Base-by-base conservation (phyloP, 1,139 yeast species). In the Pichia sp. region DNA sequence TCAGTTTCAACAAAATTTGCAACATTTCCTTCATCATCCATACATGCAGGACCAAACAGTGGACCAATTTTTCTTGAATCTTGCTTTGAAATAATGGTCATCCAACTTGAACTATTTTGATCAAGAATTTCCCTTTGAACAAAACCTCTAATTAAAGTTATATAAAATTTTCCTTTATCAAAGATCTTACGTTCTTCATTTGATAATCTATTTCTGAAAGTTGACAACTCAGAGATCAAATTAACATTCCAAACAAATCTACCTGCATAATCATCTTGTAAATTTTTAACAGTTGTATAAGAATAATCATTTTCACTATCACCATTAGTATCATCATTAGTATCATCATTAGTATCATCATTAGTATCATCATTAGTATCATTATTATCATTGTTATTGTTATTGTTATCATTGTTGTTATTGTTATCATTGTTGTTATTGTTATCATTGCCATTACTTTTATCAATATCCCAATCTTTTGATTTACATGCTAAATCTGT, bases 1-100 rank as follows among this genome's bases (percentile, higher is more conserved):
- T 86, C 93, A 1, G 86, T 76, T 62, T 86, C 93, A 27, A 80
- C 78, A 62, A 74, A 82, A 60, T 83, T 83, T 1, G 90, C 75
- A 7, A 82, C 86, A 42, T 76, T 73, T 0, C 93, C 93, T 48
- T 81, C 81, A 53, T 84, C 90, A 64, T 84, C 89, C 56, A 84
- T 74, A 22, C 91, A 89, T 69, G 80, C 79, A 36, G 81, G 78
- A 0, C 88, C 89, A 61, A 84, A 81, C 2, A 84, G 68, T 2
- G 82, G 79, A 1, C 85, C 85, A 42, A 72, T 73, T 57, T 79
- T 81, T 42, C 75, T 74, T 53, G 87, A 80, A 2, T 84, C 79
- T 52, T 84, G 86, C 62, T 83, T 83, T 1, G 89, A 79, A 11
- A 85, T 81, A 3, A 85, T 69, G 0, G 93, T 83, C 47, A 85